Base-by-base conservation (phyloP, 805 yeast species). In the Sugiyamaella boreocaroliniensis region DNA sequence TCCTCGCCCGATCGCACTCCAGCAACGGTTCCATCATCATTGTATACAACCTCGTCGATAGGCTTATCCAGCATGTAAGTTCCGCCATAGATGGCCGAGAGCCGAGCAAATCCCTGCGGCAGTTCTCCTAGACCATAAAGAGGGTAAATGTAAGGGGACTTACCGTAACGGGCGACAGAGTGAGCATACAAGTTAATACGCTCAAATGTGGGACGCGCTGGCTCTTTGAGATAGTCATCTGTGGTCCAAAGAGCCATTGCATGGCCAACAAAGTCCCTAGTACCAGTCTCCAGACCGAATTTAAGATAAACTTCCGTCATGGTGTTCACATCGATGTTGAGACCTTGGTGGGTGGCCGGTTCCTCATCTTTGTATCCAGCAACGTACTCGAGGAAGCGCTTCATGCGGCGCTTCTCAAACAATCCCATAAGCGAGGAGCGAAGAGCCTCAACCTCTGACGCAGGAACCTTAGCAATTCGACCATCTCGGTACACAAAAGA, bases 91-190 rank as follows among this genome's bases (percentile, higher is more conserved):
- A 93, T 92, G 22, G 99, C 99, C 49, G 95, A 84, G 56, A 93
- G 80, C 68, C 99, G 80, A 10, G 98, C 97, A 74, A 93, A 93
- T 8, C 97, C 99, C 73, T 93, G 99, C n/a, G 99, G 99, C 55
- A 93, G 77, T 71, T 93, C 99, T 49, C 99, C 99, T 54, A 93
- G 78, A 7, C 99, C 99, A 66, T 93, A 93, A 64, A 92, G 75
- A 47, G 99, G 99, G 68, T 93, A 93, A 56, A 93, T 79, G 68
- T 93, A 93, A 11, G 99, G 99, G 7, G 96, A 87, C 71, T 90
- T 90, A 54, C 99, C 98, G 70, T 86, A 93, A 63, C 93, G 82
- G 29, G 96, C 93, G 55, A 93, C 95, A 12, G 96, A 86, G 61
- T 87, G 88, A 47, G 88, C 84, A 65, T 93, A 93, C 55, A 93